Percentiles rank a stretch among this genome's conserved stretches.
Conservation (phyloP, 2,329 filamentous ascomycete species). For the Trichoderma sp. region DNA sequence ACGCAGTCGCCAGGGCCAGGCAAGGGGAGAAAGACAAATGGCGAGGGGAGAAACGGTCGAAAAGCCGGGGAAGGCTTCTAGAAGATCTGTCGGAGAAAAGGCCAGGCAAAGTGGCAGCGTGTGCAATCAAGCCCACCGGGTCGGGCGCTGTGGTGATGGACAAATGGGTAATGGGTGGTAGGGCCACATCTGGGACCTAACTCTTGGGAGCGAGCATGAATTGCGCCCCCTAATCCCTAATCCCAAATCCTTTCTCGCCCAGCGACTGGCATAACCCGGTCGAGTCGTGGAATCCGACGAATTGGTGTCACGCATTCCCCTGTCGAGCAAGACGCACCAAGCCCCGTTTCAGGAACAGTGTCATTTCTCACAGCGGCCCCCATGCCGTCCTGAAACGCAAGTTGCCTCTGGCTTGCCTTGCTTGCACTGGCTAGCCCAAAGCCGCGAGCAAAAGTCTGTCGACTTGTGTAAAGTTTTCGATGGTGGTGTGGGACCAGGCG, state of each 20-base stretch:
- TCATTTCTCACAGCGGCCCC: slow-evolving; percentile 32
- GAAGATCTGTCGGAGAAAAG: slow-evolving; percentile 27
- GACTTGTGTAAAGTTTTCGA: slow-evolving; percentile 6
- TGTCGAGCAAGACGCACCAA: slow-evolving; percentile 22
- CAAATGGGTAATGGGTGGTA: background rate
- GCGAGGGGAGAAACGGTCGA: slow-evolving; percentile 21
- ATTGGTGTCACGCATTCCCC: slow-evolving; percentile 19
- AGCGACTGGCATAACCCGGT: slow-evolving; percentile 17
- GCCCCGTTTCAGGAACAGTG: slow-evolving; percentile 34
- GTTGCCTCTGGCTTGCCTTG: slow-evolving; percentile 16
- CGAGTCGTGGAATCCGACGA: slow-evolving; percentile 16
- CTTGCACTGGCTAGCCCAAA: background rate
- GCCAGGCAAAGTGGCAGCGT: slow-evolving; percentile 10
- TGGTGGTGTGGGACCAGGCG: slow-evolving; percentile 14
- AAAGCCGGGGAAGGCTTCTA: slow-evolving; percentile 26
- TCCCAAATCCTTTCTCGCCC: slow-evolving; percentile 20
- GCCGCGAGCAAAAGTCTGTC: background rate
- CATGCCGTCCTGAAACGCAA: slow-evolving; percentile 33
- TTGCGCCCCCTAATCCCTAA: slow-evolving; percentile 10
- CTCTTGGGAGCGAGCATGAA: slow-evolving; percentile 11
- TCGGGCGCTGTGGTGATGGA: slow-evolving; percentile 18
- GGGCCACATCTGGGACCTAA: slow-evolving; percentile 13
- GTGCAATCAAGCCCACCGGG: slow-evolving; percentile 12
- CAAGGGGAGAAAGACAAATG: slow-evolving; percentile 23
- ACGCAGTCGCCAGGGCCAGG: slow-evolving; percentile 22